Percentiles rank a stretch among this genome's conserved stretches.
Conservation (phyloP, 2,329 filamentous ascomycete genomes). For the Herpotrichia juniperi region DNA sequence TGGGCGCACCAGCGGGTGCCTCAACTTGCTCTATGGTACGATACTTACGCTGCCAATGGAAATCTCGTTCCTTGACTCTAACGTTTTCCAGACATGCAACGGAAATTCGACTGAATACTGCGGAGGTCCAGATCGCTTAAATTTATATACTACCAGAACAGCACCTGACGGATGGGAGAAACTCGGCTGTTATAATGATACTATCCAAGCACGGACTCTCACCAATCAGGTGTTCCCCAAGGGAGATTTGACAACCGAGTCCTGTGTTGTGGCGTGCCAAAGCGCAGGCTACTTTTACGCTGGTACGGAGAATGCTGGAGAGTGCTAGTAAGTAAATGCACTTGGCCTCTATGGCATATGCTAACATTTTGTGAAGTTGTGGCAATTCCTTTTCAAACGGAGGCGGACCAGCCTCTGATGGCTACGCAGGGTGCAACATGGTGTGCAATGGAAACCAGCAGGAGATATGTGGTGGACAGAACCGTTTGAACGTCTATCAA, state of each 20-base stretch:
- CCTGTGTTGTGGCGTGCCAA: slow-evolving; percentile 13
- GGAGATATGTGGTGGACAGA: slow-evolving; percentile 20
- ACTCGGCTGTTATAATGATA: slow-evolving; percentile 16
- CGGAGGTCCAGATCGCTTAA: slow-evolving; percentile 11
- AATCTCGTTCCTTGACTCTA: background rate
- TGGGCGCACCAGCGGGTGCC: slow-evolving; percentile 16
- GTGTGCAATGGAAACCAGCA: slow-evolving; percentile 30
- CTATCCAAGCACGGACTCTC: slow-evolving; percentile 13
- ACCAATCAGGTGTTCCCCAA: slow-evolving; percentile 4
- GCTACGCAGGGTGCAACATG: slow-evolving; percentile 48
- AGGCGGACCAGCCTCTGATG: slow-evolving; percentile 20
- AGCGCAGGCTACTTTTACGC: slow-evolving; percentile 9
- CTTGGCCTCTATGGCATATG: background rate
- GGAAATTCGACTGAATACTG: slow-evolving; percentile 31
- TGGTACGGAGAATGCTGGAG: slow-evolving; percentile 11
- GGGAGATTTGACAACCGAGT: slow-evolving; percentile 11
- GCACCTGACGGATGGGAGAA: slow-evolving; percentile 5
- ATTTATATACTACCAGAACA: slow-evolving; percentile 6
- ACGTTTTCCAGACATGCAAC: slow-evolving; percentile 18
- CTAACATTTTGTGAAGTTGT: slow-evolving; percentile 7
- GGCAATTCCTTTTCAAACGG: slow-evolving; percentile 17
- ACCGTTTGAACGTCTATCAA: slow-evolving; percentile 14
- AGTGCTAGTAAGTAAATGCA: slow-evolving; percentile 2
- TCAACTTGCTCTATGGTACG: slow-evolving; percentile 47
- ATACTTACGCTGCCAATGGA: slow-evolving; percentile 4